A percentile compares a stretch with the other conserved stretches of the same genome.
Evolutionary conservation across 2,329 filamentous ascomycete genomes (phyloP).

Genomic region (Chaetoscypha palmicola): DNA sequence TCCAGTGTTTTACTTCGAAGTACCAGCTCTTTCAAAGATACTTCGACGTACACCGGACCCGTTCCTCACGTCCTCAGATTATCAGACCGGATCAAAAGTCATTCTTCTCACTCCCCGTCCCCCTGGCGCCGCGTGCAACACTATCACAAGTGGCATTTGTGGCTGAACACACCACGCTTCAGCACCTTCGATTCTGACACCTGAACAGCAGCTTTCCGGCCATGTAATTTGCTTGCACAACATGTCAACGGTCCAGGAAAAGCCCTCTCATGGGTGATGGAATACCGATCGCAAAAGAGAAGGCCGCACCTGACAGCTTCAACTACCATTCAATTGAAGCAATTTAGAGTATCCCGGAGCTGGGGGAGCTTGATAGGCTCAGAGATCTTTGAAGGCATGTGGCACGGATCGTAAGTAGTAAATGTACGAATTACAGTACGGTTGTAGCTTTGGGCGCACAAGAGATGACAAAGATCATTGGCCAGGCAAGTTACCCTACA

Average conservation of each 20-base stretch:
- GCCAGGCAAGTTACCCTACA: neutral
- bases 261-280: too few relatives aligned
- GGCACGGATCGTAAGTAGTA: neutral
- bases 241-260: neutral
- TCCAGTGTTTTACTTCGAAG: too few relatives aligned
- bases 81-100: neutral
- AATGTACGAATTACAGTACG: too few relatives aligned
- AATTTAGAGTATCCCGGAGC: neutral
- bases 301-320: neutral
- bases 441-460: too few relatives aligned
- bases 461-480: neutral
- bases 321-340: neutral
- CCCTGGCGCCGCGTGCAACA: neutral
- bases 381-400: neutral
- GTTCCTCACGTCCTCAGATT: neutral
- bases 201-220: neutral
- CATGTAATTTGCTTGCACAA: constrained; percentile 1
- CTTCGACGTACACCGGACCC: too few relatives aligned
- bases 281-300: neutral
- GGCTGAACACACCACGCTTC: neutral
- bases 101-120: neutral
- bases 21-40: too few relatives aligned
- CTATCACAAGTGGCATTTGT: neutral
- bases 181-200: neutral
- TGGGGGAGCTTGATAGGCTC: neutral